A percentile compares a stretch with the other conserved stretches of the same genome.
These are phyloP conservation scores for Debaryomyces prosopidis DNA, from an alignment of 805 yeast genomes.

Conservation along the genomic window DNA sequence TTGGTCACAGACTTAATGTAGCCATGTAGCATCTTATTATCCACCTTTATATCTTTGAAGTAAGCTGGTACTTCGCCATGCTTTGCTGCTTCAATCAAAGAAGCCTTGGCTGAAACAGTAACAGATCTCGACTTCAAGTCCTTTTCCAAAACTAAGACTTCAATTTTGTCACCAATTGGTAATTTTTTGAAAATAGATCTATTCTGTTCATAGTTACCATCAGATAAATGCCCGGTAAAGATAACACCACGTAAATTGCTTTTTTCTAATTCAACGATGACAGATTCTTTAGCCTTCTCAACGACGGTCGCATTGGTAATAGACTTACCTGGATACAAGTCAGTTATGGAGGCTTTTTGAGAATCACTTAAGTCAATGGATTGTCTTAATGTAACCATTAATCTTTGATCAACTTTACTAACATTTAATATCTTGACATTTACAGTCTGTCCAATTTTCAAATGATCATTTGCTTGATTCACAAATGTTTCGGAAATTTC, in stretches of 20 bases:
- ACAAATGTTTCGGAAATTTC: constrained; percentile 92
- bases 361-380: constrained; percentile 51
- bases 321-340: constrained; percentile 60
- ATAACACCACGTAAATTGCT: constrained; percentile 66
- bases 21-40: constrained; percentile 56
- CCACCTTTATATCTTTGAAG: constrained; percentile 56
- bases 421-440: constrained; percentile 61
- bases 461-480: constrained; percentile 70
- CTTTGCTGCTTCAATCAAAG: constrained; percentile 66
- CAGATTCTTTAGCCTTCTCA: constrained; percentile 74
- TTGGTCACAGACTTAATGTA: constrained; percentile 76
- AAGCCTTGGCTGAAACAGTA: constrained; percentile 61
- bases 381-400: constrained; percentile 74
- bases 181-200: constrained; percentile 64
- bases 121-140: constrained; percentile 61
- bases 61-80: constrained; percentile 52
- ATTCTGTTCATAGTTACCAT: constrained; percentile 71
- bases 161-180: constrained; percentile 60
- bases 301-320: constrained; percentile 59
- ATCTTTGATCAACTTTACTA: constrained; percentile 51
- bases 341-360: constrained; percentile 46
- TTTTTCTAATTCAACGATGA: constrained; percentile 60
- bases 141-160: constrained; percentile 67
- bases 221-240: constrained; percentile 72
- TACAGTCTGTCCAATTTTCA: constrained; percentile 83